Conservation (phyloP, 2,329 filamentous ascomycete species). For the Sporothrix dimorphospora region DNA sequence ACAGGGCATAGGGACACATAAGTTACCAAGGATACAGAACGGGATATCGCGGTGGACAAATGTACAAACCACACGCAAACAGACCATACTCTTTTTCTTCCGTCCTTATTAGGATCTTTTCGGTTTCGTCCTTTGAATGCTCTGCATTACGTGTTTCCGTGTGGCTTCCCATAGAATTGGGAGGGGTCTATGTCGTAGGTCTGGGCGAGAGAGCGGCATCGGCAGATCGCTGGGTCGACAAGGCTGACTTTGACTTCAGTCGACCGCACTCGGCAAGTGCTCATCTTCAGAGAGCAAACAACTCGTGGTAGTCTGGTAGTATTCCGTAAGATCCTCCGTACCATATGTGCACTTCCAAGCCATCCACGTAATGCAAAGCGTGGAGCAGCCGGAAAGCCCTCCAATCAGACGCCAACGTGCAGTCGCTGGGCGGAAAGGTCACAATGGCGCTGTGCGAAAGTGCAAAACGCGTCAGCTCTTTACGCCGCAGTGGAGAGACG, state of each 20-base stretch:
- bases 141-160: background rate
- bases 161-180: background rate
- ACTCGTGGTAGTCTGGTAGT: background rate
- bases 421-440: background rate
- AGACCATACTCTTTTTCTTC: background rate
- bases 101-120: too few relatives aligned
- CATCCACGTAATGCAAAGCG: constrained; percentile 1
- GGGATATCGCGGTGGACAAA: background rate
- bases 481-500: background rate
- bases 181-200: background rate
- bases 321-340: too few relatives aligned
- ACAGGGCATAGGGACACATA: background rate
- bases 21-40: background rate
- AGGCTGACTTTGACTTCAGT: constrained; percentile 15
- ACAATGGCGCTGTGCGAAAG: background rate
- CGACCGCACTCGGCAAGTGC: background rate
- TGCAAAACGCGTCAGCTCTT: constrained; percentile 12
- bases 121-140: background rate
- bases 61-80: background rate
- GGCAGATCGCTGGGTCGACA: background rate
- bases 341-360: constrained; percentile 1
- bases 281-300: background rate
- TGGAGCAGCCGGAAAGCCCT: background rate
- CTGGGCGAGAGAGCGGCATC: background rate
- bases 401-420: background rate